A percentile compares a stretch with the other conserved stretches of the same genome.
Evolutionary conservation across 164 flowering plant species (phyloP).

Genomic region (Macadamia integrifolia): DNA sequence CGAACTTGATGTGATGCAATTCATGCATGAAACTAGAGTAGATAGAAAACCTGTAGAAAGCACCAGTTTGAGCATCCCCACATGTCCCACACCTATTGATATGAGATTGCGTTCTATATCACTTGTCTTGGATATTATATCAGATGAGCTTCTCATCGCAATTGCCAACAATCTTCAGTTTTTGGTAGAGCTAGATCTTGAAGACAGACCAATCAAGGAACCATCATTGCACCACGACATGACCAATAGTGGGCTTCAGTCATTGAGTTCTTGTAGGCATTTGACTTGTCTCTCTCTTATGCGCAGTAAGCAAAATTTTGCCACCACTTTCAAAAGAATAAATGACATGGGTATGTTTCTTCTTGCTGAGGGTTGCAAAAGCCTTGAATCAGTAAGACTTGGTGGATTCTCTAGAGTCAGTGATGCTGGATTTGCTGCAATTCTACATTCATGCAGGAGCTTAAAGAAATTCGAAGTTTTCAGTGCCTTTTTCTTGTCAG

Average conservation of each 20-base stretch:
- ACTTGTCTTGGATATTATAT: constrained; percentile 32
- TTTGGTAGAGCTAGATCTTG: constrained; percentile 33
- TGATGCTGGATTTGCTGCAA: constrained; percentile 46
- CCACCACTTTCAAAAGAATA: constrained; percentile 29
- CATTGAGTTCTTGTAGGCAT: constrained; percentile 21
- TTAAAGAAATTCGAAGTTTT: constrained; percentile 38
- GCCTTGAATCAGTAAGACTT: constrained; percentile 33
- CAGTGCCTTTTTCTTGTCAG: constrained; percentile 28
- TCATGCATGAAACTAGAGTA: constrained; percentile 10
- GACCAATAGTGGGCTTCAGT: constrained; percentile 38
- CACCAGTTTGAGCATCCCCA: not conserved
- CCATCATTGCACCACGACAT: constrained; percentile 27
- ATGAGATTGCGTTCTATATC: constrained; percentile 28
- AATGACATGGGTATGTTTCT: constrained; percentile 44
- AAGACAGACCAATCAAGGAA: constrained; percentile 32
- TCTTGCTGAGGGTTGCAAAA: constrained; percentile 33
- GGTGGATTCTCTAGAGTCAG: constrained; percentile 45
- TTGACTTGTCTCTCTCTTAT: constrained; percentile 33
- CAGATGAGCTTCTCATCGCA: constrained; percentile 27
- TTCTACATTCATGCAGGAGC: constrained; percentile 31
- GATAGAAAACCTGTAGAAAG: not conserved
- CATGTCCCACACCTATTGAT: not conserved
- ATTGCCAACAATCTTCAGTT: constrained; percentile 23
- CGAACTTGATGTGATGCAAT: constrained; percentile 17
- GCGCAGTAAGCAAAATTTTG: constrained; percentile 20